Evolutionary conservation across 2,329 filamentous ascomycete genomes (phyloP), one percentile per base, ranked within the genome.

Genomic region (Fusarium ramigenum): DNA sequence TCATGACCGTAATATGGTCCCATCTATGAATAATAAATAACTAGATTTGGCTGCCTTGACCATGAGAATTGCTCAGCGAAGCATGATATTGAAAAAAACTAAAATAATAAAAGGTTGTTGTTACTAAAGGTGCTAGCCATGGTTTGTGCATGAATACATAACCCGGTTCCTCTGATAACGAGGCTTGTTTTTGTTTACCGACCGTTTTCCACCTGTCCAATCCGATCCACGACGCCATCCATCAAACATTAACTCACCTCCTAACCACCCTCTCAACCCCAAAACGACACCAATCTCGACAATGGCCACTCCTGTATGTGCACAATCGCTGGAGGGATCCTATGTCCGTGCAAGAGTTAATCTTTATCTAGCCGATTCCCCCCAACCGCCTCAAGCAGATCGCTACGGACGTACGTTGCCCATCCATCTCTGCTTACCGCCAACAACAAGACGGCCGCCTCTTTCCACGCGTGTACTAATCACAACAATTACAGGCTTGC

Each of bases 381-480:
- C 88, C 91, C 77, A 91, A 90, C 79, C 88, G 94, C 75, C 89
- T 97, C 75, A 93, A 92, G 85, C 93, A 96, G 85, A 96, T 97
- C 81, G 92, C 93, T 77, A 91, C 90, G 80, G 93, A 96, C 87
- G 93, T 96, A 88, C 79, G 90, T 85, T 69, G 21, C 47, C 44
- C 44, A 63, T 66, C 47, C 32, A 43, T 52, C 36, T 56, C 70
- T 69, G 69, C 70, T 76, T 78, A 77, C 76, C 76, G 66, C 72
- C 69, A 56, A 61, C 52, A 47, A 58, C 37, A 21, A 60, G 37
- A 37, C 62, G 58, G 56, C 58, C 37, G 25, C 59, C 52, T 53
- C 43, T 52, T 36, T 58, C 59, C 56, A 61, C 61, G n/a, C 50
- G 57, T 49, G 47, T 69, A 60, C 67, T 75, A 56, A 76, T 36